Evolutionary conservation across 331 rosid species (phyloP).

Genomic region (Phaseolus coccineus): DNA sequence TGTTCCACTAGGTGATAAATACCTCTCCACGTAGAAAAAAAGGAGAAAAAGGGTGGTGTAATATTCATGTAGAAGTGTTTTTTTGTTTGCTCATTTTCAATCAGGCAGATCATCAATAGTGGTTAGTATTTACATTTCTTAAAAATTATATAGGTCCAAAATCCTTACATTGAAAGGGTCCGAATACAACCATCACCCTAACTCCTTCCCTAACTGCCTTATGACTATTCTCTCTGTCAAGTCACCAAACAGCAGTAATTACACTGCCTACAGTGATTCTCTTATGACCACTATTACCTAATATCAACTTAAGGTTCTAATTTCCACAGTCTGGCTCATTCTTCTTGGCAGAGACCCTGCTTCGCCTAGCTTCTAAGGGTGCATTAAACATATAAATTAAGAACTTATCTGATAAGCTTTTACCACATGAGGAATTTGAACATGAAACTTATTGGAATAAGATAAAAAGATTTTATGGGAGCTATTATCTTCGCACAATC

Average conservation of each 20-base stretch:
- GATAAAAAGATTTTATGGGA: neutral
- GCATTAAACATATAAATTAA: neutral
- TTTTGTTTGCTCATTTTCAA: neutral
- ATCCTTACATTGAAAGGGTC: neutral
- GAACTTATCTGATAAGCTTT: neutral
- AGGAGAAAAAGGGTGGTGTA: neutral
- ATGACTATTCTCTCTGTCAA: neutral
- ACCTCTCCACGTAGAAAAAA: neutral
- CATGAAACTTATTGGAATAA: neutral
- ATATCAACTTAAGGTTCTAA: slow-evolving; percentile 6
- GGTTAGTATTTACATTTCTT: neutral
- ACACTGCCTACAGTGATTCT: neutral
- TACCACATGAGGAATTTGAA: neutral
- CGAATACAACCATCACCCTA: neutral
- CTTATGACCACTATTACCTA: neutral
- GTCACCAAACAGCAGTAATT: neutral
- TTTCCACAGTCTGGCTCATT: neutral
- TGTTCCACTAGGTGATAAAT: neutral
- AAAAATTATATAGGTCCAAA: slow-evolving; percentile 18
- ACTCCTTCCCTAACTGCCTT: neutral
- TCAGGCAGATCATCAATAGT: neutral
- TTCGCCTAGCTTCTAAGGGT: neutral
- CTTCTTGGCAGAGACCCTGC: neutral
- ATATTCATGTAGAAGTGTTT: neutral
- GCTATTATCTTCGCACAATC: neutral